A percentile compares a stretch with the other conserved stretches of the same genome.
Evolutionary conservation across 2,329 filamentous ascomycete species (phyloP).

Genomic region (Neofusicoccum laricinum): DNA sequence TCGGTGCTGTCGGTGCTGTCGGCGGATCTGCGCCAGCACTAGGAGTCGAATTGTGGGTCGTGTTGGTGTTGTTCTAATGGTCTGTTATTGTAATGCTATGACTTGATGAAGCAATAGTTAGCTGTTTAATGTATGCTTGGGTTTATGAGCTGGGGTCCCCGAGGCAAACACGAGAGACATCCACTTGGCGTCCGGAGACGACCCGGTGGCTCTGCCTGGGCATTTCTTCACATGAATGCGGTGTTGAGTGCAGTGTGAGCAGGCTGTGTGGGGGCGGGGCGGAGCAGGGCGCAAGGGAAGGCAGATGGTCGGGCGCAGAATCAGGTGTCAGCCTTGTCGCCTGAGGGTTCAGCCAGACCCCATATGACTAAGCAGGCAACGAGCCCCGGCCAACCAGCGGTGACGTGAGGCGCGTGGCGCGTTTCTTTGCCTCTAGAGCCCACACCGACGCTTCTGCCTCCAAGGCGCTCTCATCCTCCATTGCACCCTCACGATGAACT

Average conservation of each 20-base stretch:
- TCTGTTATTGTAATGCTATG: neutral
- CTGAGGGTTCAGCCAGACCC: neutral
- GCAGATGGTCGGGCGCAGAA: no score
- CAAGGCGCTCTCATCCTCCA: no score
- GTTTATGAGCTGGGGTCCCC: no score
- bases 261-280: neutral
- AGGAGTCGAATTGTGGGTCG: neutral
- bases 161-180: no score
- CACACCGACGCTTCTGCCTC: no score
- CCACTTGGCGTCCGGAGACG: no score
- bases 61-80: neutral
- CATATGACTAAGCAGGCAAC: neutral
- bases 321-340: neutral
- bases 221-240: neutral
- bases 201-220: neutral
- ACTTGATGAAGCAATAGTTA: neutral
- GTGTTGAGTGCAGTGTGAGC: neutral
- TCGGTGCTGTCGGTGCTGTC: neutral
- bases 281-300: neutral
- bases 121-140: neutral
- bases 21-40: slow-evolving; percentile 1
- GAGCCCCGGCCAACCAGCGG: neutral
- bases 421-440: no score
- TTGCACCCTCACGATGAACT: slow-evolving; percentile 40
- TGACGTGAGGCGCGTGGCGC: neutral